These are phyloP conservation scores for Plenodomus tracheiphilus DNA, from an alignment of 2,329 filamentous ascomycete species.

Conservation along the genomic window DNA sequence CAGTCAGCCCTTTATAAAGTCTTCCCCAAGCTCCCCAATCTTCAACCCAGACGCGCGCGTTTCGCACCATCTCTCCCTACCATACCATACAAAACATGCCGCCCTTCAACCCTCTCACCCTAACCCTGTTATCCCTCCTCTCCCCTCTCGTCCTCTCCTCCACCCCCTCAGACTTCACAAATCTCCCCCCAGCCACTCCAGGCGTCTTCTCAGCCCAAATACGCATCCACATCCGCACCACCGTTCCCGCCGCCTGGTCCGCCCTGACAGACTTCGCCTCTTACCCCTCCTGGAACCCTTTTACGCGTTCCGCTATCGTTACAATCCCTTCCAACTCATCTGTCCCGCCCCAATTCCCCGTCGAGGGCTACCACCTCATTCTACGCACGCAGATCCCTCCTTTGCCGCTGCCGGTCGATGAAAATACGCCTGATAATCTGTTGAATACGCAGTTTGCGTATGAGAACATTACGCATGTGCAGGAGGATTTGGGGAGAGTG, in stretches of 20 bases:
- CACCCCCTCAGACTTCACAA: conserved; percentile 19
- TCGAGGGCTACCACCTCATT: conserved; percentile 24
- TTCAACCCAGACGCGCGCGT: too few relatives aligned
- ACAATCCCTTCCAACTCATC: conserved; percentile 22
- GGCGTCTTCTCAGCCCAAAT: conserved; percentile 36
- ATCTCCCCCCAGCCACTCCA: conserved; percentile 28
- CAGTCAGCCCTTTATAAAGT: too few relatives aligned
- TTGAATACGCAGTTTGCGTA: conserved; percentile 26
- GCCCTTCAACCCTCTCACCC: not conserved
- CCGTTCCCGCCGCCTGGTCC: conserved; percentile 26
- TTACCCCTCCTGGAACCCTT: conserved; percentile 39
- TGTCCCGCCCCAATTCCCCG: conserved; percentile 27
- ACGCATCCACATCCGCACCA: conserved; percentile 30
- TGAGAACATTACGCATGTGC: conserved; percentile 36
- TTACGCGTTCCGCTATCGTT: conserved; percentile 32
- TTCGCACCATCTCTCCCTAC: too few relatives aligned
- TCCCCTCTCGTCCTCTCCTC: conserved; percentile 1
- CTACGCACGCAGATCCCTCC: conserved; percentile 36
- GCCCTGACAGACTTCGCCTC: conserved; percentile 30
- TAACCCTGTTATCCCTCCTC: conserved; percentile 4
- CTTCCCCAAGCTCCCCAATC: too few relatives aligned
- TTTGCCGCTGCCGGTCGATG: conserved; percentile 31
- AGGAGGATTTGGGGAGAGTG: conserved; percentile 25
- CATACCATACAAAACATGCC: too few relatives aligned
- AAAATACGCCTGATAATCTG: conserved; percentile 29